phyloP scores from a whole-genome alignment of 192 early-diverging fungal genomes.

The Gaertneriomyces semiglobifer region DNA sequence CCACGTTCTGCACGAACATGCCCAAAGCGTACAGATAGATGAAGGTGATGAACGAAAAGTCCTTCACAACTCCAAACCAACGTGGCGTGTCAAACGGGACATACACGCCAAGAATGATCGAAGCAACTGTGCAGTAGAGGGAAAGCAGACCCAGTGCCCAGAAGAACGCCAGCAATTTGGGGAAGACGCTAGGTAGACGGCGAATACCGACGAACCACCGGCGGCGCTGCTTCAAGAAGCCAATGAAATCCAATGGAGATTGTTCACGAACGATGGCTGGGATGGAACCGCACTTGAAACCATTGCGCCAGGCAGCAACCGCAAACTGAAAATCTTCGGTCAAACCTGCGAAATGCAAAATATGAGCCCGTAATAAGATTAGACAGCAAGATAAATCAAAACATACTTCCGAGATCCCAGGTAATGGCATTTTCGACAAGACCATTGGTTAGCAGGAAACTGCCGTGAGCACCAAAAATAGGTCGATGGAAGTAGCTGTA shows the following conservation, averaged over 20 bases:
- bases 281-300: conserved; percentile 49
- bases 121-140: conserved; percentile 44
- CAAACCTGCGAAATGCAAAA: conserved; percentile 24
- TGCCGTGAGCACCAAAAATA: conserved; percentile 54
- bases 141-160: conserved; percentile 51
- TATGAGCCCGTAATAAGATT: background rate
- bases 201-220: conserved; percentile 61
- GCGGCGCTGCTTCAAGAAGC: conserved; percentile 57
- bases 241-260: conserved; percentile 47
- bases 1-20: conserved; percentile 52
- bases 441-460: conserved; percentile 54
- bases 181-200: conserved; percentile 49
- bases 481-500: conserved; percentile 56
- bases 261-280: conserved; percentile 55
- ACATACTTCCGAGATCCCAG: conserved; percentile 53
- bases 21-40: conserved; percentile 53
- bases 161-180: conserved; percentile 54
- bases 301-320: conserved; percentile 48
- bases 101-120: conserved; percentile 43
- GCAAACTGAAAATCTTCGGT: conserved; percentile 61
- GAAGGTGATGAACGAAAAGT: conserved; percentile 52
- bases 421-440: conserved; percentile 54
- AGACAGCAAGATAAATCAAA: background rate
- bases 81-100: conserved; percentile 39
- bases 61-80: conserved; percentile 54